phyloP scores from a whole-genome alignment of 768 basidiomycete genomes.

The Boletus rufocinnamomeus region DNA sequence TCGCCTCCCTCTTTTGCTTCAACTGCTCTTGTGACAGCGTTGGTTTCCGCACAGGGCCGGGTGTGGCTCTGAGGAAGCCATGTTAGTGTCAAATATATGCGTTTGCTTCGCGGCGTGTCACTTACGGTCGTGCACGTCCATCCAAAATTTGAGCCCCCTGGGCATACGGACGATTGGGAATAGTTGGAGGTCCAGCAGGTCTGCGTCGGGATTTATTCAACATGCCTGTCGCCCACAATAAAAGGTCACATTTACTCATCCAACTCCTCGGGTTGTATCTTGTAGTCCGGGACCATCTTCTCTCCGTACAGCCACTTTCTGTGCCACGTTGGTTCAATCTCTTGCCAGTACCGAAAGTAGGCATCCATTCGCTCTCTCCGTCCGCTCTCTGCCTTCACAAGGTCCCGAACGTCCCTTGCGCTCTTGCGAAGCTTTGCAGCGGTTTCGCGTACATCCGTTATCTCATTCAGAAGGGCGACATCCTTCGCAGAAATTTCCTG shows the following conservation, averaged over 20 bases:
- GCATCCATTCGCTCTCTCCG: conserved; percentile 31
- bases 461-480: conserved; percentile 12
- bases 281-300: not conserved
- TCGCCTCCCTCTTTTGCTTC: conserved; percentile 11
- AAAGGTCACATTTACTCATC: conserved; percentile 7
- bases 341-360: conserved; percentile 32
- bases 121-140: conserved; percentile 7
- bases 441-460: conserved; percentile 10
- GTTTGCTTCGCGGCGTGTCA: not conserved
- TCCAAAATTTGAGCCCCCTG: not conserved
- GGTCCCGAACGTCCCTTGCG: conserved; percentile 26
- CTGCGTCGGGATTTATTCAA: conserved; percentile 1
- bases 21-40: conserved; percentile 3
- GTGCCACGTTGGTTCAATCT: conserved; percentile 27
- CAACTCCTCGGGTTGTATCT: not conserved
- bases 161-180: not conserved
- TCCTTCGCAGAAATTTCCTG: conserved; percentile 25
- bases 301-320: conserved; percentile 30
- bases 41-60: not conserved
- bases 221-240: not conserved
- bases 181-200: conserved; percentile 13
- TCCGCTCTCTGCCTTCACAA: conserved; percentile 25
- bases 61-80: not conserved
- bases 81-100: not conserved
- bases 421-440: conserved; percentile 24